phyloP scores from a whole-genome alignment of 768 basidiomycete species.

The Psilocybe tampanensis region DNA sequence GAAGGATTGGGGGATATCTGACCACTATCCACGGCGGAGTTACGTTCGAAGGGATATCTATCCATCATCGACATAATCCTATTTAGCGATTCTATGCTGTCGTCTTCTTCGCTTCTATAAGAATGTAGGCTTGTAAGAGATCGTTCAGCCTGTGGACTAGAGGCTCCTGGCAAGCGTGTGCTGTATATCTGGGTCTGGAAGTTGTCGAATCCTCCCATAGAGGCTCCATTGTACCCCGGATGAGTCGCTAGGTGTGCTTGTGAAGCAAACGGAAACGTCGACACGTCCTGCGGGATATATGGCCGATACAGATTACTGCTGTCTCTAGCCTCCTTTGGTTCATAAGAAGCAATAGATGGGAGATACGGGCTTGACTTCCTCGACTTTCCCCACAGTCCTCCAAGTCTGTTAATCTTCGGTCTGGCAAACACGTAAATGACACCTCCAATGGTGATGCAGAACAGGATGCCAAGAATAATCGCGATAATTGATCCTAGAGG shows the following conservation, averaged over 20 bases:
- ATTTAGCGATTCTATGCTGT: not conserved
- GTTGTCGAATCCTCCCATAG: not conserved
- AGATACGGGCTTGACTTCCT: not conserved
- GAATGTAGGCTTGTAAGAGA: not conserved
- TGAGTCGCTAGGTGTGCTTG: not conserved
- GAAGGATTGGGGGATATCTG: not conserved
- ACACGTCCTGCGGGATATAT: not conserved
- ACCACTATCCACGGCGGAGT: not conserved
- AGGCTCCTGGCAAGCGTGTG: not conserved
- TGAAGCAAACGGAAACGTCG: not conserved
- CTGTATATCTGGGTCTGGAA: not conserved
- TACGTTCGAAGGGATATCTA: not conserved
- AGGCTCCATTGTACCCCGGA: not conserved
- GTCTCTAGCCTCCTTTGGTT: not conserved
- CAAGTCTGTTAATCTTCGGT: constrained; percentile 2
- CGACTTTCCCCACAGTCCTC: constrained; percentile 3
- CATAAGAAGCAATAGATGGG: constrained; percentile 2
- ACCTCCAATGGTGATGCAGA: constrained; percentile 4
- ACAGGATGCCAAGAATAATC: constrained; percentile 10
- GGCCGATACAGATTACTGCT: constrained; percentile 3
- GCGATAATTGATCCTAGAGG: constrained; percentile 9
- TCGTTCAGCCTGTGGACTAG: not conserved
- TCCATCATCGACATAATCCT: not conserved
- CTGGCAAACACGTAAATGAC: constrained; percentile 6
- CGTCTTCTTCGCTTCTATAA: not conserved